Percentiles rank a stretch among this genome's conserved stretches.
Evolutionary conservation across 345 rosid genomes (phyloP).

Genomic region (Linum lewisii): DNA sequence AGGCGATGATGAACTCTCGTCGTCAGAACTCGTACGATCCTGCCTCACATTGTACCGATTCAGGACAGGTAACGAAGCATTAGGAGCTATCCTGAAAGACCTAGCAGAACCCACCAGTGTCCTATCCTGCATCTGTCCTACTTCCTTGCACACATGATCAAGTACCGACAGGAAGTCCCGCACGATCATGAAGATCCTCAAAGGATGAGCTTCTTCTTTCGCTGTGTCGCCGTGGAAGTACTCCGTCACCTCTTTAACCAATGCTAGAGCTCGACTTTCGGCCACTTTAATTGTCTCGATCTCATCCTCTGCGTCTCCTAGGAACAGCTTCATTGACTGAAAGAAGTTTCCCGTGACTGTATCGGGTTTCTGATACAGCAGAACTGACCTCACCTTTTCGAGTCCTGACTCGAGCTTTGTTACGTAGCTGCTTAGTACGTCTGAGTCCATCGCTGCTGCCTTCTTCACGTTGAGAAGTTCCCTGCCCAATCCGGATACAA

Average conservation of each 20-base stretch:
- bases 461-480: slow-evolving; percentile 78
- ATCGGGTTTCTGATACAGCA: slow-evolving; percentile 24
- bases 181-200: slow-evolving; percentile 66
- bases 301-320: slow-evolving; percentile 61
- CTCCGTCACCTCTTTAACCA: slow-evolving; percentile 68
- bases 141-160: slow-evolving; percentile 90
- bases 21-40: slow-evolving; percentile 28
- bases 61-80: slow-evolving; percentile 30
- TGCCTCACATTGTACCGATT: slow-evolving; percentile 31
- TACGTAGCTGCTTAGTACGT: slow-evolving; percentile 48
- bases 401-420: slow-evolving; percentile 46
- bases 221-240: slow-evolving; percentile 84
- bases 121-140: slow-evolving; percentile 76
- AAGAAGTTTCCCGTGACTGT: slow-evolving; percentile 37
- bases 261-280: slow-evolving; percentile 31
- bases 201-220: slow-evolving; percentile 71
- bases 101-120: slow-evolving; percentile 50
- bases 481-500: slow-evolving; percentile 67
- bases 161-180: slow-evolving; percentile 79
- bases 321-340: slow-evolving; percentile 51
- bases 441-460: slow-evolving; percentile 83
- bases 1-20: slow-evolving; percentile 24
- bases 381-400: slow-evolving; percentile 40
- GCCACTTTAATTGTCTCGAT: slow-evolving; percentile 43
- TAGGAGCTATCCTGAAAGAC: slow-evolving; percentile 27